phyloP scores from a whole-genome alignment of 768 basidiomycete genomes.

The Krasilnikovozyma curviuscula region DNA sequence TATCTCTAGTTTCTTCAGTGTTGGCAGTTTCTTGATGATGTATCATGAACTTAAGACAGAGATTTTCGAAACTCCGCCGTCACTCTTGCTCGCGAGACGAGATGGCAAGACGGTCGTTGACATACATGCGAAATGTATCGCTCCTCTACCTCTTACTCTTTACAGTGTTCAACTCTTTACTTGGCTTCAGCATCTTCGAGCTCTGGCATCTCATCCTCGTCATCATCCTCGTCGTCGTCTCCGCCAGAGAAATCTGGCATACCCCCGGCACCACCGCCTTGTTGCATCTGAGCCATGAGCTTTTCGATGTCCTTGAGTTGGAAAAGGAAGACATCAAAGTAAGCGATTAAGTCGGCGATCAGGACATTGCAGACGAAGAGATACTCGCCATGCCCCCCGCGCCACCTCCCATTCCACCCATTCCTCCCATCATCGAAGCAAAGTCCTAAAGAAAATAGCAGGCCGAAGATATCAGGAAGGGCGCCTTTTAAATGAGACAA shows the following conservation, averaged over 20 bases:
- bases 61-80: too few relatives aligned
- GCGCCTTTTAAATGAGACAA: neutral
- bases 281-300: conserved; percentile 21
- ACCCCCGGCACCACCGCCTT: conserved; percentile 10
- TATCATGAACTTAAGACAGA: too few relatives aligned
- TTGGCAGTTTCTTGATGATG: too few relatives aligned
- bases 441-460: too few relatives aligned
- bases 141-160: too few relatives aligned
- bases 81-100: too few relatives aligned
- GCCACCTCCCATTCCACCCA: too few relatives aligned
- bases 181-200: conserved; percentile 13
- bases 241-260: conserved; percentile 16
- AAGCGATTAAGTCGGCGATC: neutral
- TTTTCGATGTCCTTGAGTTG: conserved; percentile 16
- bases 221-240: conserved; percentile 16
- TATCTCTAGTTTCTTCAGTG: too few relatives aligned
- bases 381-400: conserved; percentile 13
- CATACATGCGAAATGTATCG: too few relatives aligned
- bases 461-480: neutral
- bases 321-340: neutral
- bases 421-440: too few relatives aligned
- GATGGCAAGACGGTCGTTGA: too few relatives aligned
- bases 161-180: too few relatives aligned
- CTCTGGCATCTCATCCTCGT: conserved; percentile 16
- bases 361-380: neutral